A percentile compares a stretch with the other conserved stretches of the same genome.
Conservation (phyloP, 2,329 filamentous ascomycete genomes). For the Sclerotinia nivalis region DNA sequence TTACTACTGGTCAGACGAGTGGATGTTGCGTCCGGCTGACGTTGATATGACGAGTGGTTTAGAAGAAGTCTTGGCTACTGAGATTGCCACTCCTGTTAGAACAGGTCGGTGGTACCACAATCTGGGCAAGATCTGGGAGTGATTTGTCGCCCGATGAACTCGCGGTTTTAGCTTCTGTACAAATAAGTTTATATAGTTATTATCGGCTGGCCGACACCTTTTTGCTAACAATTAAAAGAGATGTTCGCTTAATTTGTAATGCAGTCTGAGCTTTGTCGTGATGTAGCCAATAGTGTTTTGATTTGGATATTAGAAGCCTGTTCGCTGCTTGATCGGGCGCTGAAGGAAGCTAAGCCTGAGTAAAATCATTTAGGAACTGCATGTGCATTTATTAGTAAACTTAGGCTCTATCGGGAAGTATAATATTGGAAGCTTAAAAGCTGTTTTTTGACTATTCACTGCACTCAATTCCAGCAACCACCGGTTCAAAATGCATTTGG, state of each 20-base stretch:
- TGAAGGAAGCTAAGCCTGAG: not conserved
- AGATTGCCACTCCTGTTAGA: not conserved
- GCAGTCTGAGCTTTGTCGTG: not conserved
- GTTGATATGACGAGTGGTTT: not conserved
- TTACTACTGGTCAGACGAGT: not conserved
- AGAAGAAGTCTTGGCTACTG: not conserved
- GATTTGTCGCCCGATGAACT: not conserved
- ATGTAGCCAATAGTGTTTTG: not conserved
- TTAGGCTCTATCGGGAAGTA: too few relatives aligned
- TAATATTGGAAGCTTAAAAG: too few relatives aligned
- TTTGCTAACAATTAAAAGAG: not conserved
- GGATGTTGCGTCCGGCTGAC: not conserved
- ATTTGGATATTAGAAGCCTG: not conserved
- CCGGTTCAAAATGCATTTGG: too few relatives aligned
- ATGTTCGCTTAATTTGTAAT: not conserved
- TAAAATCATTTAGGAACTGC: not conserved
- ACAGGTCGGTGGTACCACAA: not conserved
- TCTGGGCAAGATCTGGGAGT: not conserved
- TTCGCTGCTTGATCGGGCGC: not conserved
- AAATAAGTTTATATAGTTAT: not conserved
- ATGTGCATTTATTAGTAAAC: too few relatives aligned
- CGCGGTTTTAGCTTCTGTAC: too few relatives aligned
- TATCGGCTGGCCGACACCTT: not conserved
- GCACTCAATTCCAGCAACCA: too few relatives aligned
- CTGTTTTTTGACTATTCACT: too few relatives aligned